phyloP scores from a whole-genome alignment of 208 protist genomes.

The Leishmania braziliensis region DNA sequence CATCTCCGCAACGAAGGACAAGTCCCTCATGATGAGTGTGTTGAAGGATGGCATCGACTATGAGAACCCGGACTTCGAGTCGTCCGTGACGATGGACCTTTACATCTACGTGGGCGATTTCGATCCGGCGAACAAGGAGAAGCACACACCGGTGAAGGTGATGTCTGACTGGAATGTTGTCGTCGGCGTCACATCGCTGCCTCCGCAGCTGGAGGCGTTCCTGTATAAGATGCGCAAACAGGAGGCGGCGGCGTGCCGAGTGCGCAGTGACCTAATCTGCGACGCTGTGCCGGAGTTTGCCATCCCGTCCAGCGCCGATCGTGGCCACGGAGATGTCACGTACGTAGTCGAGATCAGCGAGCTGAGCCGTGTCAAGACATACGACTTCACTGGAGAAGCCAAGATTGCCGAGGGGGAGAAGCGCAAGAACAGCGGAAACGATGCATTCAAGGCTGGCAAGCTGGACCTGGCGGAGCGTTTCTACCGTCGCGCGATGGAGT shows the following conservation, averaged over 20 bases:
- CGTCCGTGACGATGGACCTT: slow-evolving; percentile 63
- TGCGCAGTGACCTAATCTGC: slow-evolving; percentile 43
- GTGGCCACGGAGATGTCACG: slow-evolving; percentile 42
- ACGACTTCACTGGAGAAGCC: slow-evolving; percentile 59
- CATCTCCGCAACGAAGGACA: slow-evolving; percentile 73
- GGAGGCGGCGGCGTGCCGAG: slow-evolving; percentile 71
- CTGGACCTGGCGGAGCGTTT: slow-evolving; percentile 65
- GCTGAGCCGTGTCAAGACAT: slow-evolving; percentile 61
- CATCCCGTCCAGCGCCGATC: slow-evolving; percentile 45
- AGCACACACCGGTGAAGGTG: slow-evolving; percentile 47
- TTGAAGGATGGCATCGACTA: slow-evolving; percentile 73
- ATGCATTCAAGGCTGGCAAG: slow-evolving; percentile 68
- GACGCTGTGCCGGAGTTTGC: slow-evolving; percentile 54
- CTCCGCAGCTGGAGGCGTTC: slow-evolving; percentile 73
- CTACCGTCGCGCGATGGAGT: slow-evolving; percentile 88
- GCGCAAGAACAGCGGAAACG: slow-evolving; percentile 84
- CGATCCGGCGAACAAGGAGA: slow-evolving; percentile 44
- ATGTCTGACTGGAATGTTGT: slow-evolving; percentile 49
- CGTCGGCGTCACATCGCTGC: slow-evolving; percentile 69
- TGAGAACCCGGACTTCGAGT: slow-evolving; percentile 84
- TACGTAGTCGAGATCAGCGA: slow-evolving; percentile 75
- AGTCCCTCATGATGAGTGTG: slow-evolving; percentile 78
- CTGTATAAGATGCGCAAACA: slow-evolving; percentile 72
- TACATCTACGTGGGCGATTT: slow-evolving; percentile 53
- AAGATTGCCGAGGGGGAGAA: slow-evolving; percentile 68